phyloP scores from a whole-genome alignment of 169 alveolate genomes.

The Toxoplasma gondii region DNA sequence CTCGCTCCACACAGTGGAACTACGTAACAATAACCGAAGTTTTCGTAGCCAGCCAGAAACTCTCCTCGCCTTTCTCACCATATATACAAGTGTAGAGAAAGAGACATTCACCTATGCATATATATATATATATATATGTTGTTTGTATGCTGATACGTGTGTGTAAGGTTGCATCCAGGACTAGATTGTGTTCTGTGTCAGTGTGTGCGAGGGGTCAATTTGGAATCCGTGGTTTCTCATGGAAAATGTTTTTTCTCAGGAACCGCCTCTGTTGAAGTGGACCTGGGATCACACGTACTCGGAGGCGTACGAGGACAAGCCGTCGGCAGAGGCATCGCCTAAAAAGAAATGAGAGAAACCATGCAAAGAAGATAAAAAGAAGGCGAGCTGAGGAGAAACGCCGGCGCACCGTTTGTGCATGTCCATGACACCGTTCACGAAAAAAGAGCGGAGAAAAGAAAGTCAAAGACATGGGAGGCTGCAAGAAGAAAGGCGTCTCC shows the following conservation, averaged over 20 bases:
- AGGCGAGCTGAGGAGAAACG: neutral
- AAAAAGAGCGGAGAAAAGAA: neutral
- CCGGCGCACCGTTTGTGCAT: neutral
- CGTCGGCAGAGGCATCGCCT: neutral
- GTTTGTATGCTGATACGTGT: neutral
- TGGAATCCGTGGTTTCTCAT: no score
- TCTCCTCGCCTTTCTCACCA: no score
- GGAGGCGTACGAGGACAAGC: conserved; percentile 87
- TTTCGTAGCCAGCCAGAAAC: no score
- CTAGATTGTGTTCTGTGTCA: no score
- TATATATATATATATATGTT: neutral
- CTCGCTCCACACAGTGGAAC: no score
- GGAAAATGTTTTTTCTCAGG: conserved; percentile 63
- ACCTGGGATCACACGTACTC: conserved; percentile 94
- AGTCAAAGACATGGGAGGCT: neutral
- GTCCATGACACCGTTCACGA: neutral
- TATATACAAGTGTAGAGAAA: no score
- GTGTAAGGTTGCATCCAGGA: neutral
- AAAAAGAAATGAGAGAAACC: neutral
- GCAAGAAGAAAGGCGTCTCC: neutral
- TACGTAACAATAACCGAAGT: no score
- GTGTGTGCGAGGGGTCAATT: no score
- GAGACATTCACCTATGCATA: no score
- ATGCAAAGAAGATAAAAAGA: neutral
- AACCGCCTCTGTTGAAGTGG: conserved; percentile 91